Evolutionary conservation across 441 rosid species (phyloP).

Genomic region (Flueggea neowawraea): DNA sequence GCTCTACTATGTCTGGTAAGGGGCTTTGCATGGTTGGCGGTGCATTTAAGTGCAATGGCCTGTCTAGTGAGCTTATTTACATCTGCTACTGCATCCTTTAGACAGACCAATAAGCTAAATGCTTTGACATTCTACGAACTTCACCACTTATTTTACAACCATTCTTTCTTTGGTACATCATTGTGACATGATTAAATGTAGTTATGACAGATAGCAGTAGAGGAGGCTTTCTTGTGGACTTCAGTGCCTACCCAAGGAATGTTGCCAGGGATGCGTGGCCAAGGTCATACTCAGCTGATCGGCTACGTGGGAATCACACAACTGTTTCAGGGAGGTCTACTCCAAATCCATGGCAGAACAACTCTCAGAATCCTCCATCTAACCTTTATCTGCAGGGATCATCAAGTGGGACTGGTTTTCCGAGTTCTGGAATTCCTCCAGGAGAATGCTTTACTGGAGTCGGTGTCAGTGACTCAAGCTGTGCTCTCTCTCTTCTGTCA

Average conservation of each 20-base stretch:
- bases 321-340: constrained; percentile 31
- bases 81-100: no score
- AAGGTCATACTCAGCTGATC: constrained; percentile 35
- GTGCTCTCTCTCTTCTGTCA: constrained; percentile 99
- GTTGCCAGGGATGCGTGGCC: constrained; percentile 47
- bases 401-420: constrained; percentile 41
- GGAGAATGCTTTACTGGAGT: constrained; percentile 74
- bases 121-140: no score
- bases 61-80: no score
- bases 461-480: constrained; percentile 43
- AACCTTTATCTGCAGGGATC: constrained; percentile 53
- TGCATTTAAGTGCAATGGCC: no score
- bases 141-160: background rate
- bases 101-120: no score
- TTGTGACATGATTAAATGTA: background rate
- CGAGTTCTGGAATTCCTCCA: constrained; percentile 42
- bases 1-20: constrained; percentile 54
- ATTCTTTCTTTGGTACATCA: background rate
- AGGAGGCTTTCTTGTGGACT: constrained; percentile 67
- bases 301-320: constrained; percentile 27
- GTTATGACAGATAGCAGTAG: constrained; percentile 41
- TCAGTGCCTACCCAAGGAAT: constrained; percentile 41
- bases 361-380: constrained; percentile 44
- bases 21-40: constrained; percentile 3
- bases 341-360: constrained; percentile 44